A percentile compares a stretch with the other conserved stretches of the same genome.
phyloP scores from a whole-genome alignment of 2,329 filamentous ascomycete genomes.

The Hyphodiscus sp. region DNA sequence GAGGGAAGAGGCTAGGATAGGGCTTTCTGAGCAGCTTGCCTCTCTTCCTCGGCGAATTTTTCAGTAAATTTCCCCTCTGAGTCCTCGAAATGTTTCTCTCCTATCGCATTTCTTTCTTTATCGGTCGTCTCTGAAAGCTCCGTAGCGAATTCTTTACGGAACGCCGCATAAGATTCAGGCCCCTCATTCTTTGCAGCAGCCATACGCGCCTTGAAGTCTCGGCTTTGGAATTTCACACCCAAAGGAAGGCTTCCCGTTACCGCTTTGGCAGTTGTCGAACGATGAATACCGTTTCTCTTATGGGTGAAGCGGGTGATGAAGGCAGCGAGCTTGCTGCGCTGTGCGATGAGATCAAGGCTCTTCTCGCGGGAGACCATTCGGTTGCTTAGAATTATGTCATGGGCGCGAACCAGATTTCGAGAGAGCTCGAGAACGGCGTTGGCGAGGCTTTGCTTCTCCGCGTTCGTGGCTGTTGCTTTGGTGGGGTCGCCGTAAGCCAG shows the following conservation, averaged over 20 bases:
- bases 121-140: background rate
- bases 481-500: constrained; percentile 17
- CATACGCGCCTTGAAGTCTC: background rate
- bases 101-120: background rate
- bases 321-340: constrained; percentile 32
- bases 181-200: background rate
- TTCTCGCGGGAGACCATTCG: constrained; percentile 21
- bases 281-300: constrained; percentile 2
- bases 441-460: constrained; percentile 5
- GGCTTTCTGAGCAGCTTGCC: background rate
- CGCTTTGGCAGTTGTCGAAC: background rate
- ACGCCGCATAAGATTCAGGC: background rate
- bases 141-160: background rate
- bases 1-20: too few relatives aligned
- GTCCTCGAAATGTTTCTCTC: background rate
- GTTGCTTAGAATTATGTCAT: constrained; percentile 26
- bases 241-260: background rate
- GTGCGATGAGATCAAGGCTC: constrained; percentile 21
- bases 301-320: constrained; percentile 11
- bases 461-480: background rate
- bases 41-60: constrained; percentile 4
- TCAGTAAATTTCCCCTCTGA: constrained; percentile 3
- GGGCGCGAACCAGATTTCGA: constrained; percentile 28
- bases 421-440: constrained; percentile 21
- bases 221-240: background rate